Evolutionary conservation across 306 rosid genomes (phyloP).

Genomic region (Trifolium pratense): DNA sequence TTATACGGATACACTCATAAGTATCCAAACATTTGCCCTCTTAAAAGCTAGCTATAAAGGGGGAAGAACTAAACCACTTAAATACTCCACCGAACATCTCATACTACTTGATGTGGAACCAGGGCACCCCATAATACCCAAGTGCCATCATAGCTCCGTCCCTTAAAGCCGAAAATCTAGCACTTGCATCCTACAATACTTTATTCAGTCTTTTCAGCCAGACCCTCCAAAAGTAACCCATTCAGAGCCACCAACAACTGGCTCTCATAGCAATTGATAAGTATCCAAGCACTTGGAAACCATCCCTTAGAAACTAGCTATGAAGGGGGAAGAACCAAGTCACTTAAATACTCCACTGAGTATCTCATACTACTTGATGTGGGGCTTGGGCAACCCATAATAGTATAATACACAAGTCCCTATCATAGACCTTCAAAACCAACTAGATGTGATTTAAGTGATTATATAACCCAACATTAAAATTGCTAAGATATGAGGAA

Average conservation of each 20-base stretch:
- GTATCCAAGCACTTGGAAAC: background rate
- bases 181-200: background rate
- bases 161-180: background rate
- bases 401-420: background rate
- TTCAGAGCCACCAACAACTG: background rate
- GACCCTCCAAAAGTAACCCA: background rate
- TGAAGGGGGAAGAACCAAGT: background rate
- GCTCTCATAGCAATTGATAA: background rate
- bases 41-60: background rate
- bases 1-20: background rate
- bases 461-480: slow-evolving; percentile 1
- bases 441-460: background rate
- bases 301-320: background rate
- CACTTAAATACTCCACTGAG: background rate
- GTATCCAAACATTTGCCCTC: background rate
- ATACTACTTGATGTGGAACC: background rate
- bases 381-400: background rate
- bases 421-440: slow-evolving; percentile 5
- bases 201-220: background rate
- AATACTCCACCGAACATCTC: background rate
- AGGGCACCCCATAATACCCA: background rate
- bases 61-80: background rate
- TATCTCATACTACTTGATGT: background rate
- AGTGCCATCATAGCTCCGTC: background rate
- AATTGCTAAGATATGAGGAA: background rate